Evolutionary conservation across 1,284 basidiomycete species (phyloP).

Genomic region (Heliocybe sulcata): DNA sequence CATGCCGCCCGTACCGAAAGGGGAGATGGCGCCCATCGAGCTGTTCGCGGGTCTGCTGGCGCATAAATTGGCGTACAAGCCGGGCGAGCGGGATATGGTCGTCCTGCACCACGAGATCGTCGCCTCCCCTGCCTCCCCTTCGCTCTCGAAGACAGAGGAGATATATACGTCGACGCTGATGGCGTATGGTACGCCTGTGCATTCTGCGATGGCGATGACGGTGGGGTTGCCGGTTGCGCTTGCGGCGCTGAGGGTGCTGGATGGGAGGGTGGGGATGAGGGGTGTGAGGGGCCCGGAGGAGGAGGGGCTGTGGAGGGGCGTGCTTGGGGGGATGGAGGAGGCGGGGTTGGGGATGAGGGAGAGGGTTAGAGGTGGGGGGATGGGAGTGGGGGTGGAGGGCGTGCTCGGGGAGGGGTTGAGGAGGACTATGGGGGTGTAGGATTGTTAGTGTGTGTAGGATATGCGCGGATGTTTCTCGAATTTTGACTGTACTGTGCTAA

Average conservation of each 20-base stretch:
- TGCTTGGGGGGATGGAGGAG: constrained; percentile 54
- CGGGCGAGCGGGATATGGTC: constrained; percentile 81
- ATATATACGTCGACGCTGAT: constrained; percentile 74
- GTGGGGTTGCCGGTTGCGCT: constrained; percentile 85
- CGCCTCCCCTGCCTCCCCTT: constrained; percentile 11
- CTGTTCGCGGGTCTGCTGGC: constrained; percentile 73
- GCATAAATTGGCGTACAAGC: constrained; percentile 66
- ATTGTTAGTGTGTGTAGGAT: too few relatives aligned
- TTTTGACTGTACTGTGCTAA: too few relatives aligned
- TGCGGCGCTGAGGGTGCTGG: constrained; percentile 66
- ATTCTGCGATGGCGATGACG: constrained; percentile 83
- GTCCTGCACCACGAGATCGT: constrained; percentile 83
- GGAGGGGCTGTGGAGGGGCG: constrained; percentile 48
- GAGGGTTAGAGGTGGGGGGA: constrained; percentile 15
- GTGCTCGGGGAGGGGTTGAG: not conserved
- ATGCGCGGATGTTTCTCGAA: too few relatives aligned
- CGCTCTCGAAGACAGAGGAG: constrained; percentile 29
- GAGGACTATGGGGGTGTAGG: not conserved
- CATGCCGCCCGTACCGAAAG: constrained; percentile 38
- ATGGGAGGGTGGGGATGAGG: constrained; percentile 52
- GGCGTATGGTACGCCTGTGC: constrained; percentile 58
- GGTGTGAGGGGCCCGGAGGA: constrained; percentile 68
- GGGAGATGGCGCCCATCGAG: constrained; percentile 60
- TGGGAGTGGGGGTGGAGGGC: not conserved
- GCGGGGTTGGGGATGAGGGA: constrained; percentile 68